Base-by-base conservation (phyloP, 495 filamentous ascomycete species). In the Lophiostoma macrostomum region DNA sequence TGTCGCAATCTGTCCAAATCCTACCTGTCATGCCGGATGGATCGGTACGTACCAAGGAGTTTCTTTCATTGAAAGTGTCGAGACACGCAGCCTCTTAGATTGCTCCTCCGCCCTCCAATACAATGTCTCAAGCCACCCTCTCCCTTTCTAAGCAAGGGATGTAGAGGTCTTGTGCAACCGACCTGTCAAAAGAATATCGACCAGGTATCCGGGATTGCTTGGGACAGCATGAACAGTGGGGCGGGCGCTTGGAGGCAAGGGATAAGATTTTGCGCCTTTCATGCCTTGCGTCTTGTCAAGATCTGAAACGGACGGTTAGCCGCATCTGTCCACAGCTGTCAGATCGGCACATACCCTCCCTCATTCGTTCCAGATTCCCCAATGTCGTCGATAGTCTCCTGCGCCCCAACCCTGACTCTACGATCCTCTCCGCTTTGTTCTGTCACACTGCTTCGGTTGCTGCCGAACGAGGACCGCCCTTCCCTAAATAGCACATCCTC, bases 1-100 rank as follows among this genome's bases (percentile, higher is more conserved):
- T 97, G 93, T 64, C 83, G 93, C 34, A 72, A 79, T 63, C 69
- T 96, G 50, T 88, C 90, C 20, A 96, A 96, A 70, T 78, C 80
- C 12, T 98, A 98, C 69, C 71, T 98, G 44, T 69, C 79, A 32
- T 98, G 93, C 68, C 82, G 93, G 32, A 98, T 98, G 93, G 93
- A 98, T 51, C 79, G 84, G 90, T 95, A 73, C 53, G 86, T 78
- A 40, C 19, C 51, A 34, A n/a, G 3, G 12, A 12, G 36, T 46
- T 47, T 28, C 29, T 58, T 49, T 47, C 36, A 24, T 18, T 28
- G 6, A 48, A 34, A 6, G n/a, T 19, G 8, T 27, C 45, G 29
- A 44, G 29, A 54, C 53, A 40, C 27, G 34, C 38, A 42, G 46
- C 47, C 44, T 46, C 28, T 5, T 38, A 49, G 12, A 28, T 14